phyloP scores from a whole-genome alignment of 1,284 basidiomycete genomes.

The Sanghuangporus baumii region DNA sequence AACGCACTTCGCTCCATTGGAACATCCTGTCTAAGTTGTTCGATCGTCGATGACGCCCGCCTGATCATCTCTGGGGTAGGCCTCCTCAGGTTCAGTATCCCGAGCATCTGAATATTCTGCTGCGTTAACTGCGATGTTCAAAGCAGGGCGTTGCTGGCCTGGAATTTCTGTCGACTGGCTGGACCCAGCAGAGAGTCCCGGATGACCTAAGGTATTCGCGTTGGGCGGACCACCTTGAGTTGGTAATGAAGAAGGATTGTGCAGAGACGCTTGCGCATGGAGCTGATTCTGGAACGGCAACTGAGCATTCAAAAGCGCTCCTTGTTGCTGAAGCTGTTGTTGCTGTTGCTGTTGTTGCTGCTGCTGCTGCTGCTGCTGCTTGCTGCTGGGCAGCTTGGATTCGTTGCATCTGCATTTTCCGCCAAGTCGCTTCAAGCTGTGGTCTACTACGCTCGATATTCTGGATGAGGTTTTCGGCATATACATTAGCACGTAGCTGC shows the following conservation, averaged over 20 bases:
- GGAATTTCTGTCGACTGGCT: neutral
- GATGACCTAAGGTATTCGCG: neutral
- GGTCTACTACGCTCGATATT: slow-evolving; percentile 53
- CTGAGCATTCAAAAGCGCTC: neutral
- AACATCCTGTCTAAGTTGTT: neutral
- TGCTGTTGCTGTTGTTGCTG: neutral
- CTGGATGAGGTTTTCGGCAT: slow-evolving; percentile 45
- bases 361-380: neutral
- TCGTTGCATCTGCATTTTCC: slow-evolving; percentile 20
- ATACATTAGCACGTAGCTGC: slow-evolving; percentile 46
- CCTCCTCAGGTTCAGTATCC: neutral
- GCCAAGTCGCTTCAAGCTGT: slow-evolving; percentile 22
- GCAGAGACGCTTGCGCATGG: neutral
- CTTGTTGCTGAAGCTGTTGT: slow-evolving; percentile 14
- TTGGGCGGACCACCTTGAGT: neutral
- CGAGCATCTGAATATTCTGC: neutral
- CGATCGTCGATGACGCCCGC: neutral
- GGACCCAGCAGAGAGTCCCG: neutral
- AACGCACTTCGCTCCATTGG: neutral
- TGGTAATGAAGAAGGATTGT: neutral
- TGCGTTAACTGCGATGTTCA: neutral
- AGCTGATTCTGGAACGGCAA: neutral
- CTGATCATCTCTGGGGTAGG: neutral
- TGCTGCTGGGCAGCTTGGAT: slow-evolving; percentile 10
- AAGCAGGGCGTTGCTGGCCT: neutral